These are phyloP conservation scores for Phytophthora vignae DNA, from an alignment of 352 stramenopile species.

Conservation along the genomic window DNA sequence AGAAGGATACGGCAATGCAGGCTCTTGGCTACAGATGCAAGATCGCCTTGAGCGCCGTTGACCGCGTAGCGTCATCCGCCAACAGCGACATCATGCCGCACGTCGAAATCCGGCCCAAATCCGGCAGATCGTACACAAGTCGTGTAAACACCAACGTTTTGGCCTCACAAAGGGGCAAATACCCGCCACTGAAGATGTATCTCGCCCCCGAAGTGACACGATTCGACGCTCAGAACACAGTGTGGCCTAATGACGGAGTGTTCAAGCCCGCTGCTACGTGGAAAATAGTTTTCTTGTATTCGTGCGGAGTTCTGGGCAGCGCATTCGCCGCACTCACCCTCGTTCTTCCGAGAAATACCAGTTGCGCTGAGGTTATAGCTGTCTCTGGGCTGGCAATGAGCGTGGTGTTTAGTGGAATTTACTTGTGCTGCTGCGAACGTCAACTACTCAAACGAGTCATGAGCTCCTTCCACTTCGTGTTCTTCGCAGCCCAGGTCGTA, in stretches of 20 bases:
- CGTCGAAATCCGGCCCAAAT: neutral
- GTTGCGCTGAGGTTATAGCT: neutral
- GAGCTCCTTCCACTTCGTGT: constrained; percentile 6
- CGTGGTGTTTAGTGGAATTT: neutral
- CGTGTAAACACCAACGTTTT: constrained; percentile 4
- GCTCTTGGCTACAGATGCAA: constrained; percentile 15
- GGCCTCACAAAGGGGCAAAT: neutral
- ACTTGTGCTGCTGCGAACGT: constrained; percentile 18
- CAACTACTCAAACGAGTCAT: constrained; percentile 15
- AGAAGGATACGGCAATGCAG: neutral
- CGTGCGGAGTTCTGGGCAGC: neutral
- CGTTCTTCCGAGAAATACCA: constrained; percentile 1
- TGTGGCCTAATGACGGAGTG: constrained; percentile 10
- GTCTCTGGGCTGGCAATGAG: neutral
- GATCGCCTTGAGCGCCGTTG: constrained; percentile 9
- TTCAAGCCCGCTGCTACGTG: constrained; percentile 1
- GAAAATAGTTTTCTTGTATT: constrained; percentile 4
- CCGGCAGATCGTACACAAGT: neutral
- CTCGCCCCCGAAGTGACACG: neutral
- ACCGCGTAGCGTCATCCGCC: neutral
- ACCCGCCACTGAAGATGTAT: constrained; percentile 17
- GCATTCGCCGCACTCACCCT: constrained; percentile 3
- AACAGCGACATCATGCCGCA: neutral
- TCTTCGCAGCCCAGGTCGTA: neutral
- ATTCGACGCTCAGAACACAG: constrained; percentile 14